These are phyloP conservation scores for Trichoderma asperelloides DNA, from an alignment of 495 filamentous ascomycete species.

Conservation along the genomic window DNA sequence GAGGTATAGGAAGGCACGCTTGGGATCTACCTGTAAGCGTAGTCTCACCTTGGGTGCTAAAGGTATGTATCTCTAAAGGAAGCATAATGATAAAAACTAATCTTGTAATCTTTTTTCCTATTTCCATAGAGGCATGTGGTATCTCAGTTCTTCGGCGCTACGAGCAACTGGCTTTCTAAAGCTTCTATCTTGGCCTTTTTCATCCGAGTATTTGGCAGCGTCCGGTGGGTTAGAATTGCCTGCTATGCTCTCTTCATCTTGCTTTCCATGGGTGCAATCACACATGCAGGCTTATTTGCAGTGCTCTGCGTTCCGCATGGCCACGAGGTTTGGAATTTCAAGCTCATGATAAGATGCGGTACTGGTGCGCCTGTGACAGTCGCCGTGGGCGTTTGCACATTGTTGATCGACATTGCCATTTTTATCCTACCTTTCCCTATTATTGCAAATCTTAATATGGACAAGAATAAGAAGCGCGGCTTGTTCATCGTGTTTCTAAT, in stretches of 20 bases:
- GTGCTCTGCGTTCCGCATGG: not conserved
- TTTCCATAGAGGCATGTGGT: not conserved
- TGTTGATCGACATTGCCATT: not conserved
- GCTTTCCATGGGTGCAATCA: not conserved
- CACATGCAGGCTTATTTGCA: not conserved
- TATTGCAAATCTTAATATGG: not conserved
- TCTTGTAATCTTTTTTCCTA: not conserved
- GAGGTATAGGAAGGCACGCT: not conserved
- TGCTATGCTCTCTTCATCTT: not conserved
- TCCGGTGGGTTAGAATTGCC: not conserved
- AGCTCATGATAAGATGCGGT: not conserved
- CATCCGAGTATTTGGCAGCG: not conserved
- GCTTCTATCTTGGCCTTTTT: not conserved
- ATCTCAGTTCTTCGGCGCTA: not conserved
- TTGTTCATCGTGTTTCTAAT: not conserved
- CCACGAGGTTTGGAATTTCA: not conserved
- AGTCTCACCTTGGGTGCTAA: slow-evolving; percentile 7
- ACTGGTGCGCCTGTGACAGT: not conserved
- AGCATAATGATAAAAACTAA: not conserved
- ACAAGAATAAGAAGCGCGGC: not conserved
- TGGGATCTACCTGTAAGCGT: not conserved
- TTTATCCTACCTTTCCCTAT: not conserved
- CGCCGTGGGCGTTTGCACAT: not conserved
- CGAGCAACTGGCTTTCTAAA: not conserved
- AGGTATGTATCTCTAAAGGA: not conserved